Conservation (phyloP, 2,329 filamentous ascomycete species). For the Zarea fungicola region DNA sequence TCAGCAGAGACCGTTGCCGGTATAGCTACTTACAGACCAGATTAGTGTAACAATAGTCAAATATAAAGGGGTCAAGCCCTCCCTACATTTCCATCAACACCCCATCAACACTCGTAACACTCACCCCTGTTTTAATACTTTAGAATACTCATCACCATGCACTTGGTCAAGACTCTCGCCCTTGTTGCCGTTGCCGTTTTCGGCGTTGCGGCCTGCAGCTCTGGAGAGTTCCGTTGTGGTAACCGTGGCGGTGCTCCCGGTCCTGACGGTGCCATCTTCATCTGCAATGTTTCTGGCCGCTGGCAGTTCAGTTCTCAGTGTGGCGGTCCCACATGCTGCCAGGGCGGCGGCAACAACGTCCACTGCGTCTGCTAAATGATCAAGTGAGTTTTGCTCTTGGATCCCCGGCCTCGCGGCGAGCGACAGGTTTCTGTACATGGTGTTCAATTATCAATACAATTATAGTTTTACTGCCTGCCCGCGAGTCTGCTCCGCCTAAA, state of each 20-base stretch:
- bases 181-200: constrained; percentile 8
- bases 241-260: neutral
- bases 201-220: neutral
- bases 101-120: neutral
- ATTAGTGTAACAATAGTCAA: no score
- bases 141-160: neutral
- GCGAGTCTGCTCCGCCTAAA: no score
- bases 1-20: no score
- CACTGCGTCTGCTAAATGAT: constrained; percentile 6
- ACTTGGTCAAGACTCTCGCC: constrained; percentile 9
- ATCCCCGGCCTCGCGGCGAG: no score
- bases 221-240: neutral
- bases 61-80: no score
- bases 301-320: constrained; percentile 4
- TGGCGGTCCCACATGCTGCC: constrained; percentile 1
- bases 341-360: constrained; percentile 1
- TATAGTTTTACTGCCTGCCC: no score
- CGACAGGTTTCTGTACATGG: no score
- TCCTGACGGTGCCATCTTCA: neutral
- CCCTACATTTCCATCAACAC: no score
- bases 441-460: no score
- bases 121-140: neutral
- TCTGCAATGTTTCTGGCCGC: neutral
- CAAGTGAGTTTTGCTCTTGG: neutral
- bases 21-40: no score